A percentile compares a stretch with the other conserved stretches of the same genome.
Conservation (phyloP, 176 grass and related monocot species). For the Puccinellia tenuiflora region DNA sequence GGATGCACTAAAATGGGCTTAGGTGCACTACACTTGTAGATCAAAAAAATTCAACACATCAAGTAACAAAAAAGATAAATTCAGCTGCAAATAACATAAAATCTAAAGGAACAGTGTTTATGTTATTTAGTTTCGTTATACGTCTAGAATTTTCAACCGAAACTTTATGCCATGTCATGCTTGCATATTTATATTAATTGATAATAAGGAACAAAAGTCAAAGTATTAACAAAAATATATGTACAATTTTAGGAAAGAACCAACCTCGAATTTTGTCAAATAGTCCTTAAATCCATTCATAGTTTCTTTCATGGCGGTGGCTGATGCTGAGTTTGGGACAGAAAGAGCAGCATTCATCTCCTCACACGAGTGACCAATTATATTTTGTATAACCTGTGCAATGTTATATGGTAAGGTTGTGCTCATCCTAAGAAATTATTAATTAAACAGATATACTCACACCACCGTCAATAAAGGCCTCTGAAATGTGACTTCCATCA, state of each 20-base stretch:
- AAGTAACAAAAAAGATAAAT: not conserved
- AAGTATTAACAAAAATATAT: not conserved
- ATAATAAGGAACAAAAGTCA: not conserved
- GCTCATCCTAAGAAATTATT: constrained; percentile 2
- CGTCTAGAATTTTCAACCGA: not conserved
- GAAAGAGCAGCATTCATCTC: constrained; percentile 60
- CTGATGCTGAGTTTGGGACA: constrained; percentile 27
- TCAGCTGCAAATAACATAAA: not conserved
- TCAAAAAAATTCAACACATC: not conserved
- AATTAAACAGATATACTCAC: constrained; percentile 41
- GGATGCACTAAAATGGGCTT: not conserved
- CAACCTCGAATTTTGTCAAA: constrained; percentile 75
- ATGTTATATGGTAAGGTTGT: not conserved
- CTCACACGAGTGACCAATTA: constrained; percentile 55
- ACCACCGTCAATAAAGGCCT: constrained; percentile 54
- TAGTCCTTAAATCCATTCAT: constrained; percentile 57
- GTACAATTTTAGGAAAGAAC: constrained; percentile 2
- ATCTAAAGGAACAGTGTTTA: not conserved
- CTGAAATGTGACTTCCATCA: constrained; percentile 89
- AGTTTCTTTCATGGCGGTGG: constrained; percentile 44
- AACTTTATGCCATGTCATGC: not conserved
- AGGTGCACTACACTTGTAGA: not conserved
- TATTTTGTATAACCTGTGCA: constrained; percentile 63
- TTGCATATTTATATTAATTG: not conserved
- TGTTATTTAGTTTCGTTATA: not conserved